These are phyloP conservation scores for Hamamelis virginiana DNA, from an alignment of 164 flowering plant species.

Conservation along the genomic window DNA sequence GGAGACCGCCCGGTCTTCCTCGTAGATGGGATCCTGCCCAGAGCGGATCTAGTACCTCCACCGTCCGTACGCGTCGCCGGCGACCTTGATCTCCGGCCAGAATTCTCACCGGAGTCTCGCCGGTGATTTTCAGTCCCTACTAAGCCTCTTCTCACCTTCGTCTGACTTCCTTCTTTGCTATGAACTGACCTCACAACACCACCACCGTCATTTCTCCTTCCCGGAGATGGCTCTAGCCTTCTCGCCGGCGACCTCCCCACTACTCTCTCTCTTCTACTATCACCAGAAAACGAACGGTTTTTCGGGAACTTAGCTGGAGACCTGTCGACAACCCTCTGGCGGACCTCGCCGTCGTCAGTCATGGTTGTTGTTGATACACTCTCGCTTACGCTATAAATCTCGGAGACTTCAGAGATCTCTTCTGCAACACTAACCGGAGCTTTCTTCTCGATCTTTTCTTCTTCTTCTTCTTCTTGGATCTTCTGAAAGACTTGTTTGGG, in stretches of 20 bases:
- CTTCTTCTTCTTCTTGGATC: not conserved
- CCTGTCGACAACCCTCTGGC: slow-evolving; percentile 14
- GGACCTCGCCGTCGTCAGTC: slow-evolving; percentile 15
- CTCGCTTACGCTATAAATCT: slow-evolving; percentile 34
- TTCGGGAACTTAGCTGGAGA: slow-evolving; percentile 29
- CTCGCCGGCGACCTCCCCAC: slow-evolving; percentile 24
- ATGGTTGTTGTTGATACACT: slow-evolving; percentile 26
- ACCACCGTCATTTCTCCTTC: slow-evolving; percentile 18
- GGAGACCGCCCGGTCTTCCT: slow-evolving; percentile 39
- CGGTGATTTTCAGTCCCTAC: slow-evolving; percentile 11
- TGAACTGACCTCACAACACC: slow-evolving; percentile 19
- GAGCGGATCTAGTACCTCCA: slow-evolving; percentile 9
- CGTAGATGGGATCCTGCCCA: slow-evolving; percentile 38
- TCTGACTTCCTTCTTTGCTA: slow-evolving; percentile 20
- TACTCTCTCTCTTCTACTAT: slow-evolving; percentile 17
- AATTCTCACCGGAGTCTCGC: slow-evolving; percentile 39
- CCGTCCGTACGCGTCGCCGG: slow-evolving; percentile 37
- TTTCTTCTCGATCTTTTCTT: not conserved
- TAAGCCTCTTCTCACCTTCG: slow-evolving; percentile 14
- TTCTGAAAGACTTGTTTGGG: not conserved
- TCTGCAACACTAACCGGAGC: not conserved
- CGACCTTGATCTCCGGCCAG: slow-evolving; percentile 56
- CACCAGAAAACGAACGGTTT: slow-evolving; percentile 18
- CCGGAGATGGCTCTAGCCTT: slow-evolving; percentile 30
- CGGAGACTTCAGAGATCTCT: slow-evolving; percentile 24